phyloP scores from a whole-genome alignment of 306 rosid species.

The Lagenaria siceraria region DNA sequence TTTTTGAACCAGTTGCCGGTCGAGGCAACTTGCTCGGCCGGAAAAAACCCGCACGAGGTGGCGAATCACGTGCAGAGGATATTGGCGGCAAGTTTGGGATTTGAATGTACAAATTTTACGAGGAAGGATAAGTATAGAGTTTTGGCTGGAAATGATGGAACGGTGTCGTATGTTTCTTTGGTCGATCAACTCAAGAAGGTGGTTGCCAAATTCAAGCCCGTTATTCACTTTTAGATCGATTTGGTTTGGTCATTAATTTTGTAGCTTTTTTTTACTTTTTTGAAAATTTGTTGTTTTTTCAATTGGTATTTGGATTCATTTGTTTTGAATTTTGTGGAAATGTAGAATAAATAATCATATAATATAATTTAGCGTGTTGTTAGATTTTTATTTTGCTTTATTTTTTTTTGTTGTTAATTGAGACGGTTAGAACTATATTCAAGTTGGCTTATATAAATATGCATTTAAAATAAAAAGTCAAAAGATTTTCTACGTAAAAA shows the following conservation, averaged over 20 bases:
- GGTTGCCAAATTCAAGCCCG: conserved; percentile 34
- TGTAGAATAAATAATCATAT: background rate
- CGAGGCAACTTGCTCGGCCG: conserved; percentile 79
- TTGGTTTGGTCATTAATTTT: background rate
- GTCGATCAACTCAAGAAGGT: conserved; percentile 34
- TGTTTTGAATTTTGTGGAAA: background rate
- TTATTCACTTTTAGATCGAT: conserved; percentile 10
- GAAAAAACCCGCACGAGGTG: conserved; percentile 81
- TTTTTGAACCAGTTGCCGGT: conserved; percentile 74
- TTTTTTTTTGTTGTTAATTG: no score
- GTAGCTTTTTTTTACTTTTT: background rate
- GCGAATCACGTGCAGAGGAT: conserved; percentile 90
- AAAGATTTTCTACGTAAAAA: no score
- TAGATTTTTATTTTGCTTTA: no score
- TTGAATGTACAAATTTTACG: conserved; percentile 84
- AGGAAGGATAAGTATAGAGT: conserved; percentile 78
- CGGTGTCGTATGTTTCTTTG: conserved; percentile 34
- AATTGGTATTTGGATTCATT: background rate
- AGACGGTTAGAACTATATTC: no score
- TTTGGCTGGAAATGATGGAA: conserved; percentile 87
- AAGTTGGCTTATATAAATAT: no score
- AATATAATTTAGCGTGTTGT: no score
- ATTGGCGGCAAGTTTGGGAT: conserved; percentile 72
- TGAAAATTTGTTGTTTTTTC: background rate
- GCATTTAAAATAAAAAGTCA: no score